These are phyloP conservation scores for Cercophora newfieldiana DNA, from an alignment of 495 filamentous ascomycete genomes.

Conservation along the genomic window DNA sequence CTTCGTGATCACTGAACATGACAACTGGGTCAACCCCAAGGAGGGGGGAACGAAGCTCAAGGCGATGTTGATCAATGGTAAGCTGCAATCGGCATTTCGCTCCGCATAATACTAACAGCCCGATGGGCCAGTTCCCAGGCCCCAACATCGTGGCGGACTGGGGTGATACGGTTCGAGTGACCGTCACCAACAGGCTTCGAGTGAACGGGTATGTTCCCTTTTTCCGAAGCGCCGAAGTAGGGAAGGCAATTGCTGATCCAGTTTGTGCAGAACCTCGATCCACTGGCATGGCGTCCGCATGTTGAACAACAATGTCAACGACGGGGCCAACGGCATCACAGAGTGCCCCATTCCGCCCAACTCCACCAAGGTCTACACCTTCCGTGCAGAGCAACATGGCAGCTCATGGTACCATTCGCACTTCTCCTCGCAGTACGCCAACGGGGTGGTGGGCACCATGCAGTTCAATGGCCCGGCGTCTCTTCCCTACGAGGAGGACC, in stretches of 20 bases:
- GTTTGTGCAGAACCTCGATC: constrained; percentile 5
- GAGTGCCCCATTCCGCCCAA: constrained; percentile 57
- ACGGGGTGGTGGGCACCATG: constrained; percentile 54
- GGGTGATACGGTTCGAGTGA: constrained; percentile 11
- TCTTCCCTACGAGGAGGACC: constrained; percentile 58
- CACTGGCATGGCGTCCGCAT: constrained; percentile 15
- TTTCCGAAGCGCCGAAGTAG: background rate
- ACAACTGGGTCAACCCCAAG: constrained; percentile 7
- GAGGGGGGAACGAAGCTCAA: constrained; percentile 5
- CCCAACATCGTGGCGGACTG: constrained; percentile 7
- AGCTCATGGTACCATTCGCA: constrained; percentile 56
- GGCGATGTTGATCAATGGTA: constrained; percentile 16
- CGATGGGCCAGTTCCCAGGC: background rate
- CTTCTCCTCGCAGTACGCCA: constrained; percentile 56
- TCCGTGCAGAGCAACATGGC: constrained; percentile 56
- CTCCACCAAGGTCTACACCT: constrained; percentile 43
- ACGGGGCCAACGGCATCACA: constrained; percentile 47
- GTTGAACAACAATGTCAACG: constrained; percentile 14
- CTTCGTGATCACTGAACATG: constrained; percentile 4
- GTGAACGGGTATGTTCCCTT: background rate
- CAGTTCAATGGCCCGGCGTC: constrained; percentile 59
- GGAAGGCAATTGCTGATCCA: background rate
- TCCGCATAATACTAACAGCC: background rate
- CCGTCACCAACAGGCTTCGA: constrained; percentile 9
- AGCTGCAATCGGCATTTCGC: background rate